Conservation (phyloP, 2,329 filamentous ascomycete species). For the Endocalyx cinctus region DNA sequence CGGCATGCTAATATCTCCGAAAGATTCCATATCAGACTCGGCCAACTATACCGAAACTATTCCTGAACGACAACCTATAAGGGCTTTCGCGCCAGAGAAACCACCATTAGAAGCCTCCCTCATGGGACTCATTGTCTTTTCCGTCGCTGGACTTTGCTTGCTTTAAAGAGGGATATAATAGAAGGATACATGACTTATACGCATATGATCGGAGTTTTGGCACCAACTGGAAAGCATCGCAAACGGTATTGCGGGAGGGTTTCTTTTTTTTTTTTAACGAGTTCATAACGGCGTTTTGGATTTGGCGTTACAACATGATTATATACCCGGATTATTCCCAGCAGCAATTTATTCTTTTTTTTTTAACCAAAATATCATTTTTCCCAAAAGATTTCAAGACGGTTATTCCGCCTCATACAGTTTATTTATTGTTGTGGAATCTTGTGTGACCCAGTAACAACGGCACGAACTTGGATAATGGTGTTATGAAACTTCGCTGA, state of each 20-base stretch:
- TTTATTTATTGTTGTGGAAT: too few species aligned
- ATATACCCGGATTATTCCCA: conserved; percentile 6
- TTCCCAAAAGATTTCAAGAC: too few species aligned
- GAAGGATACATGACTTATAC: conserved; percentile 4
- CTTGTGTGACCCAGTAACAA: too few species aligned
- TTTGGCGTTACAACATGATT: too few species aligned
- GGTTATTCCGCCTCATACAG: too few species aligned
- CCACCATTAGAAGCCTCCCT: conserved; percentile 24
- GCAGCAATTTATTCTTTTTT: conserved; percentile 2
- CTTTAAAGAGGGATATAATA: conserved; percentile 14
- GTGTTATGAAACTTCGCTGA: too few species aligned
- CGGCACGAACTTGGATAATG: too few species aligned
- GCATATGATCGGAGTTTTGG: conserved; percentile 19
- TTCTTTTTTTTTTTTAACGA: too few species aligned
- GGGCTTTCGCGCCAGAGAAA: conserved; percentile 19
- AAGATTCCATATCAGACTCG: conserved; percentile 12
- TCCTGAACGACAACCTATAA: conserved; percentile 11
- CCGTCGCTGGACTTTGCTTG: conserved; percentile 23
- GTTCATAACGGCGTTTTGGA: conserved; percentile 11
- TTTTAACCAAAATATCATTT: conserved; percentile 3
- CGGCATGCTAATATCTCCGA: conserved; percentile 9
- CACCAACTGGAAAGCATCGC: background rate
- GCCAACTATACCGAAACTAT: conserved; percentile 17
- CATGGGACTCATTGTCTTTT: conserved; percentile 27
- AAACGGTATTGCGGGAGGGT: too few species aligned